Base-by-base conservation (phyloP, 1,139 yeast genomes). In the Cylindricascospora bacillispora region DNA sequence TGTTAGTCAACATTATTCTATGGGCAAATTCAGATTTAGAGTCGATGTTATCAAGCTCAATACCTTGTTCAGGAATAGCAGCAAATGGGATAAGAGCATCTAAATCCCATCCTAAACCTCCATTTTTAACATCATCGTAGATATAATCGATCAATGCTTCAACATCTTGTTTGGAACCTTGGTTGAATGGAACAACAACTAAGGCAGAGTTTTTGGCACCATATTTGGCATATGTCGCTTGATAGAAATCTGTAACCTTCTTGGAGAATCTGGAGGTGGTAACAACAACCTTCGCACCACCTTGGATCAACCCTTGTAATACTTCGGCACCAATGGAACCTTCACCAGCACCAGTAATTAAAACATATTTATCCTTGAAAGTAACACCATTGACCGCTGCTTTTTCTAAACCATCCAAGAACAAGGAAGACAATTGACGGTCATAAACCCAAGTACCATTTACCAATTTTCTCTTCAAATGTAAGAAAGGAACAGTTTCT, bases 291-390 rank as follows among this genome's bases (percentile, higher is more conserved):
- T 81, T 82, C 35, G 98, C 97, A 67, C 98, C 98, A 63, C 98
- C 98, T 55, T 92, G 76, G 35, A 89, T 67, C 56, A 89, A 69
- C 43, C 98, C 98, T 65, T 82, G 93, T 56, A 89, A 68, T 44
- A 89, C 73, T 60, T 89, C 95, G 38, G 95, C 95, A 62, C 97
- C 98, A 57, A 89, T 89, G 31, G 98, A 89, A 30, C 97, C 98
- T 32, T 83, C 89, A 67, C 98, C 98, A 31, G 97, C 97, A 66
- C 98, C 98, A 32, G 98, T 89, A 46, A 89, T 69, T 52, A 89
- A 72, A 32, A 86, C 95, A 44, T 77, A 75, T 62, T 85, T 89
- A 59, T 75, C 82, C 57, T 79, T 77, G 67, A 77, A 89, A 24
- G 94, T 70, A 39, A 85, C 70, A 63, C 98, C 98, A 46, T 85